Conservation (phyloP, 1,139 yeast species). For the Eremothecium sinecaudum region DNA sequence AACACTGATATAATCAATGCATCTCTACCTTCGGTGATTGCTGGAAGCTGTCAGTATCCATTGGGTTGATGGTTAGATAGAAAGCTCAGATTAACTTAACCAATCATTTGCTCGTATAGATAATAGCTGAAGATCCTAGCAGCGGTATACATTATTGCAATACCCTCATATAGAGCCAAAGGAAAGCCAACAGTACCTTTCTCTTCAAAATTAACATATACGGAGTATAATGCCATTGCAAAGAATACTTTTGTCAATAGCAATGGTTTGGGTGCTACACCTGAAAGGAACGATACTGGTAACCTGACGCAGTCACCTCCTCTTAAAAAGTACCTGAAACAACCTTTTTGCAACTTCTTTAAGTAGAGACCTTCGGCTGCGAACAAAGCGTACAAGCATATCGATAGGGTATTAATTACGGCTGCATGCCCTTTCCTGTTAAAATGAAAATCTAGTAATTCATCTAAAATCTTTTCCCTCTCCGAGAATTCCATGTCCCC, state of each 20-base stretch:
- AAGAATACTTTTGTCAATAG: slow-evolving; percentile 76
- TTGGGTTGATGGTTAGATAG: too few relatives aligned
- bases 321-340: slow-evolving; percentile 71
- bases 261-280: slow-evolving; percentile 68
- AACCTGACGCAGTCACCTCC: slow-evolving; percentile 76
- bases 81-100: slow-evolving; percentile 21
- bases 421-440: slow-evolving; percentile 71
- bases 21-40: too few relatives aligned
- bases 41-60: too few relatives aligned
- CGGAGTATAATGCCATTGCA: slow-evolving; percentile 78
- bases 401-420: slow-evolving; percentile 81
- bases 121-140: slow-evolving; percentile 70
- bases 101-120: slow-evolving; percentile 37
- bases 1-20: too few relatives aligned
- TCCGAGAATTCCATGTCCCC: slow-evolving; percentile 52
- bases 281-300: slow-evolving; percentile 80
- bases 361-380: slow-evolving; percentile 72
- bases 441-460: slow-evolving; percentile 58
- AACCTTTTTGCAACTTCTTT: slow-evolving; percentile 69
- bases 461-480: slow-evolving; percentile 44
- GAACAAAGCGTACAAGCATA: slow-evolving; percentile 80
- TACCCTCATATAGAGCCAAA: slow-evolving; percentile 57
- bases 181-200: slow-evolving; percentile 66
- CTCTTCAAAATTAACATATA: slow-evolving; percentile 56
- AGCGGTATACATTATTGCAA: slow-evolving; percentile 66